phyloP scores from a whole-genome alignment of 1,284 basidiomycete species.

The Puccinia hordei region DNA sequence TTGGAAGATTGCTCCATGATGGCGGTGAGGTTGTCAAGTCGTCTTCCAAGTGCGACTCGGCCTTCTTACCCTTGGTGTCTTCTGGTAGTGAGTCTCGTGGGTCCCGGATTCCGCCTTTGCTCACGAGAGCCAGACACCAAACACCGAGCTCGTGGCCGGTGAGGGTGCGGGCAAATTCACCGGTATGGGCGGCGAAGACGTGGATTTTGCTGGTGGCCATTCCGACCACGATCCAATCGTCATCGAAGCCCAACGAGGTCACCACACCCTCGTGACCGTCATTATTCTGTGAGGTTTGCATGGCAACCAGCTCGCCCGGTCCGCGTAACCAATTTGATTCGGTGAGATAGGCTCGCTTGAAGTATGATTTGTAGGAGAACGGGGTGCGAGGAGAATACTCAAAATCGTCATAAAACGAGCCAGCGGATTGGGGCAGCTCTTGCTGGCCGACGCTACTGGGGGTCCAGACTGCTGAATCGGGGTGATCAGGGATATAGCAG shows the following conservation, averaged over 20 bases:
- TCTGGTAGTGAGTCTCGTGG: slow-evolving; percentile 44
- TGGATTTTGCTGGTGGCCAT: slow-evolving; percentile 86
- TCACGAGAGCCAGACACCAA: slow-evolving; percentile 80
- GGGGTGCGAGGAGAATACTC: slow-evolving; percentile 52
- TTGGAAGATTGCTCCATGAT: not conserved
- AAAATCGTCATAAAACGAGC: slow-evolving; percentile 42
- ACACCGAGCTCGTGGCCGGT: slow-evolving; percentile 85
- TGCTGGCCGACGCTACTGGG: slow-evolving; percentile 42
- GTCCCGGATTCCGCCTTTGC: slow-evolving; percentile 55
- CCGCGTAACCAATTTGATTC: slow-evolving; percentile 84
- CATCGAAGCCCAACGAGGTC: slow-evolving; percentile 82
- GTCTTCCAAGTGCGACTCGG: slow-evolving; percentile 10
- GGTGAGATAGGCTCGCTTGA: slow-evolving; percentile 75
- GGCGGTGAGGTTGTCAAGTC: not conserved
- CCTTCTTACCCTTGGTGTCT: slow-evolving; percentile 20
- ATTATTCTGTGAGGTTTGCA: slow-evolving; percentile 70
- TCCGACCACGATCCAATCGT: slow-evolving; percentile 83
- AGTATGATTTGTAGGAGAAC: slow-evolving; percentile 71
- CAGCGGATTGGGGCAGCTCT: slow-evolving; percentile 40
- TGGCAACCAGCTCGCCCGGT: slow-evolving; percentile 71
- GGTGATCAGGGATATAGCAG: slow-evolving; percentile 49
- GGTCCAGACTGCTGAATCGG: slow-evolving; percentile 14
- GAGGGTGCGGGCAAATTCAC: slow-evolving; percentile 75
- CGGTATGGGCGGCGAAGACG: slow-evolving; percentile 79
- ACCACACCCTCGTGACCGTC: slow-evolving; percentile 67